A percentile compares a stretch with the other conserved stretches of the same genome.
Evolutionary conservation across 768 basidiomycete genomes (phyloP).

Genomic region (Hortiboletus campestris): DNA sequence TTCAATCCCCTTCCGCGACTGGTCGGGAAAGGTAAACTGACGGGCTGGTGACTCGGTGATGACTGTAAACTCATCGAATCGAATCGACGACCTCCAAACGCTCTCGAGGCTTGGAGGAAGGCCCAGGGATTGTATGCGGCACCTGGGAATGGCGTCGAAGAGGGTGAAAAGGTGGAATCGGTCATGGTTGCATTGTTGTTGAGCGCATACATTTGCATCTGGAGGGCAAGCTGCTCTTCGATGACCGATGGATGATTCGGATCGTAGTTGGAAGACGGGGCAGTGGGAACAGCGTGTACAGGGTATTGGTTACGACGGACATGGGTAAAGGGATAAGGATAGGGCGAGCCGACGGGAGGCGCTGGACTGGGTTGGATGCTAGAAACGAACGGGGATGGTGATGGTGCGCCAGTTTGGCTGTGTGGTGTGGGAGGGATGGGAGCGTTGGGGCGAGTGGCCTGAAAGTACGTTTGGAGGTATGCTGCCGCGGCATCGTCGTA

Average conservation of each 20-base stretch:
- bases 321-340: constrained; percentile 75
- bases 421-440: constrained; percentile 81
- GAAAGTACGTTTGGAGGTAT: constrained; percentile 59
- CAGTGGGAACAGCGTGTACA: constrained; percentile 41
- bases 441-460: constrained; percentile 64
- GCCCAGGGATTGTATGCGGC: constrained; percentile 70
- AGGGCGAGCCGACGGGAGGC: constrained; percentile 67
- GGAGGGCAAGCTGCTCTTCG: constrained; percentile 68
- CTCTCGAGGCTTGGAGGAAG: constrained; percentile 57
- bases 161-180: constrained; percentile 77
- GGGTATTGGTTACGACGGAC: constrained; percentile 54
- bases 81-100: constrained; percentile 44
- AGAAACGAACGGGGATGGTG: constrained; percentile 65
- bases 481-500: constrained; percentile 60
- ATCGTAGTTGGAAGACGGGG: constrained; percentile 38
- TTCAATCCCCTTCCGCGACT: constrained; percentile 46
- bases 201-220: constrained; percentile 78
- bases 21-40: constrained; percentile 47
- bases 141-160: constrained; percentile 69
- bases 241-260: constrained; percentile 49
- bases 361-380: constrained; percentile 54
- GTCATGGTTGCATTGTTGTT: constrained; percentile 61
- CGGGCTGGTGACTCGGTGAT: constrained; percentile 34
- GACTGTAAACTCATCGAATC: constrained; percentile 57
- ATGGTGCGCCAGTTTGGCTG: constrained; percentile 69